Base-by-base conservation (phyloP, 2,329 filamentous ascomycete species). In the Aspergillus sp. region DNA sequence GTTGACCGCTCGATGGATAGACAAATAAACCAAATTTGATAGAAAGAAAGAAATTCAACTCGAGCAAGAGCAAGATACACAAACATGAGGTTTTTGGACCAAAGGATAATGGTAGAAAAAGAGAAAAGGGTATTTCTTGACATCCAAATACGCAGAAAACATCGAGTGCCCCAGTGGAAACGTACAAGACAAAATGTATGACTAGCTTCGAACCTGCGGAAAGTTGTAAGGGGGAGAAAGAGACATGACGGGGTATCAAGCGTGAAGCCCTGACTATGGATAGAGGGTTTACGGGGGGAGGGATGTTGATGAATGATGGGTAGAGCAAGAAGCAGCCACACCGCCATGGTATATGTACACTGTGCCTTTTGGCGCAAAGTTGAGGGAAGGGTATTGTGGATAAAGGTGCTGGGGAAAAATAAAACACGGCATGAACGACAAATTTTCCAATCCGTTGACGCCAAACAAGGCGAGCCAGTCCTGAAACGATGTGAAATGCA, bases 151-250 rank as follows among this genome's bases (percentile, higher is more conserved):
- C 28, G 37, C 37, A 44, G 42, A 34, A 40, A 12, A 43, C 30
- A 34, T 43, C 37, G 12, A 33, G 32, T 32, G 34, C 26, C 28
- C 29, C 27, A 41, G 30, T 35, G 31, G 40, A 38, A 37, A 38
- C 27, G 32, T 29, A 45, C 30, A 37, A 29, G 36, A 40, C 19
- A 44, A 44, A 38, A 31, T 37, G 36, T 48, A 35, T 41, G 47
- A 62, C 50, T 62, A 62, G 43, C 60, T 64, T 64, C 55, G 57
- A 56, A 56, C 61, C 57, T 61, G 62, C 61, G 57, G 58, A 51
- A 59, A 57, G 36, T 37, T 37, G 42, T 33, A 35, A 27, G 43
- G 9, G 39, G 33, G 39, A n/a, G 43, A 38, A 46, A 49, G 19
- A 42, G 47, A 50, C 44, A 54, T 46, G 41, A 50, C 40, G 58